Evolutionary conservation across 2,329 filamentous ascomycete genomes (phyloP).

Genomic region (Diaporthe australafricana): DNA sequence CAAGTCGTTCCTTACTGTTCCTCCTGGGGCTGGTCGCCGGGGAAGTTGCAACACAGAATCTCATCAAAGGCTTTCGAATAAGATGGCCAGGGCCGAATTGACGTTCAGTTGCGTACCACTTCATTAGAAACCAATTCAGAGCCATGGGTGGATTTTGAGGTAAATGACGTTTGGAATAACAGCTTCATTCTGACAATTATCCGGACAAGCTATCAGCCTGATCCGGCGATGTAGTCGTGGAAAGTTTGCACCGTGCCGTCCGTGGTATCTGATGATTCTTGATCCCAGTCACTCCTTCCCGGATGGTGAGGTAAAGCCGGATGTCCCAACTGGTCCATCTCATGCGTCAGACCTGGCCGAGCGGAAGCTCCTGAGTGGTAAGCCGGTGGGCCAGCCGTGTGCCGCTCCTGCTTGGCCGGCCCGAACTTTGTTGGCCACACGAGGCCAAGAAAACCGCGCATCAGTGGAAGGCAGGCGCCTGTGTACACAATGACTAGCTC

Average conservation of each 20-base stretch:
- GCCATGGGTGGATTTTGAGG: neutral
- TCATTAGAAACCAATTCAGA: neutral
- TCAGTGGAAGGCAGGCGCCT: neutral
- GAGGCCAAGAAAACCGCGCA: constrained; percentile 8
- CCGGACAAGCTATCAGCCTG: neutral
- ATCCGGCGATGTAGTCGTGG: neutral
- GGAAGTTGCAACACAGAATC: neutral
- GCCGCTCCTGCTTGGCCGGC: neutral
- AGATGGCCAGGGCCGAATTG: fast-evolving
- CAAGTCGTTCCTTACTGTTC: neutral
- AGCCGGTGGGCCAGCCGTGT: neutral
- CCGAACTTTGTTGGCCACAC: constrained; percentile 13
- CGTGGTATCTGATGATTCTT: neutral
- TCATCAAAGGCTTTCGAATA: neutral
- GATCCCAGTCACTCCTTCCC: neutral
- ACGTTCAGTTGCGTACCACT: no score
- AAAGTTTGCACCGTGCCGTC: neutral
- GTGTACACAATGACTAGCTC: neutral
- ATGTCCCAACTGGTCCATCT: neutral
- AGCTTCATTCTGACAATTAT: neutral
- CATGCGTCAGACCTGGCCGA: neutral
- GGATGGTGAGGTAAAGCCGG: neutral
- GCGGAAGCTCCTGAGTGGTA: neutral
- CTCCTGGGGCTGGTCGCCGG: neutral
- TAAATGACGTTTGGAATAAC: no score